These are phyloP conservation scores for Aureobasidium lini DNA, from an alignment of 2,329 filamentous ascomycete genomes.

Conservation along the genomic window DNA sequence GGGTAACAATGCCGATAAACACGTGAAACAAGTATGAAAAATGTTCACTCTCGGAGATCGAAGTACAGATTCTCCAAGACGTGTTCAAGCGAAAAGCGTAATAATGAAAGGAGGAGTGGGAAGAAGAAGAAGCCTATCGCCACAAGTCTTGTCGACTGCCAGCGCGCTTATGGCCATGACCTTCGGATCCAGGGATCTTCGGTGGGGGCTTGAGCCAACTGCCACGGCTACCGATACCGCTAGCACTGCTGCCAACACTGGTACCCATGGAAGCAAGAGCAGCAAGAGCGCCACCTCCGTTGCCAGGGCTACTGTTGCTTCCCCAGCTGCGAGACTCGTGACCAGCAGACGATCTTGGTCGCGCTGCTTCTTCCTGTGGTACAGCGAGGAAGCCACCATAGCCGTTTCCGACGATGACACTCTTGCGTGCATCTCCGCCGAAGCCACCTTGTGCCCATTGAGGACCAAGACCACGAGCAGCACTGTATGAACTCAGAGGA, in stretches of 20 bases:
- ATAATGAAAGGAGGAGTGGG: no score
- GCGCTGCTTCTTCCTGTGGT: slow-evolving; percentile 43
- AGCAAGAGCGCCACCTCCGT: slow-evolving; percentile 18
- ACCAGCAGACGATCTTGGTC: slow-evolving; percentile 22
- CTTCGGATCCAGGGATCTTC: slow-evolving; percentile 19
- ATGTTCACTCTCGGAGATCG: no score
- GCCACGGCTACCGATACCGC: slow-evolving; percentile 11
- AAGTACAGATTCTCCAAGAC: no score
- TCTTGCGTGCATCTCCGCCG: slow-evolving; percentile 51
- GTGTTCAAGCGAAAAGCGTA: no score
- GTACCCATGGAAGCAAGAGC: slow-evolving; percentile 16
- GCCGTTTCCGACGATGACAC: slow-evolving; percentile 59
- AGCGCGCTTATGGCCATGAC: slow-evolving; percentile 21
- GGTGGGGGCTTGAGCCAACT: slow-evolving; percentile 25
- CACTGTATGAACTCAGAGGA: slow-evolving; percentile 39
- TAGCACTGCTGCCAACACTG: slow-evolving; percentile 9
- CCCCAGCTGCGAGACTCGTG: slow-evolving; percentile 4
- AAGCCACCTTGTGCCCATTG: slow-evolving; percentile 42
- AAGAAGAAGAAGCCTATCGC: slow-evolving; percentile 17
- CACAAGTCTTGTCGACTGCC: slow-evolving; percentile 29
- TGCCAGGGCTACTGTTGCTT: slow-evolving; percentile 6
- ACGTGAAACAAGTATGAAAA: no score
- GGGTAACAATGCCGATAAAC: no score
- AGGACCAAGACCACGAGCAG: slow-evolving; percentile 42
- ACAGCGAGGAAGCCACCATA: slow-evolving; percentile 60